Evolutionary conservation across 2,329 filamentous ascomycete species (phyloP).

Genomic region (Neonectria hederae): DNA sequence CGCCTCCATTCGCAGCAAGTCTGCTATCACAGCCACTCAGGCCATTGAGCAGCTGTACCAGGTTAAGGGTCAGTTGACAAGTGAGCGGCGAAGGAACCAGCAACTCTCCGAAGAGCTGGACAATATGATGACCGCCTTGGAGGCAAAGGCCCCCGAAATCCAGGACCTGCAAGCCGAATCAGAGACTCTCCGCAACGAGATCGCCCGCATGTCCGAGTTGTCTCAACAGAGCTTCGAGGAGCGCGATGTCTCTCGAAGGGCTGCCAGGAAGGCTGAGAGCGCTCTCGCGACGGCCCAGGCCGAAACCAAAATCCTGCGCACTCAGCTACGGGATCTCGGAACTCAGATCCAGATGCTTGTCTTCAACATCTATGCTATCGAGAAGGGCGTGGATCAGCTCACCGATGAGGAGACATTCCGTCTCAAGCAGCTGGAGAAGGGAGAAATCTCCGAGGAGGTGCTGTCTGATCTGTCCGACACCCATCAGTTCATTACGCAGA

Average conservation of each 20-base stretch:
- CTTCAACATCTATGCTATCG: slow-evolving; percentile 83
- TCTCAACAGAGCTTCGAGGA: slow-evolving; percentile 85
- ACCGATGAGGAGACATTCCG: slow-evolving; percentile 77
- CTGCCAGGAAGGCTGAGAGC: slow-evolving; percentile 80
- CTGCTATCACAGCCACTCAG: slow-evolving; percentile 67
- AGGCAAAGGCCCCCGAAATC: slow-evolving; percentile 87
- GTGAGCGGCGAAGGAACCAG: slow-evolving; percentile 77
- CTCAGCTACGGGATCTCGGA: slow-evolving; percentile 88
- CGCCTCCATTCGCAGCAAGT: slow-evolving; percentile 65
- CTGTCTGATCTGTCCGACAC: slow-evolving; percentile 83
- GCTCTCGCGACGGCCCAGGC: slow-evolving; percentile 70
- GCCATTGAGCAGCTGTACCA: slow-evolving; percentile 72
- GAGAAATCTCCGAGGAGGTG: slow-evolving; percentile 76
- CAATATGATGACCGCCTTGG: slow-evolving; percentile 84
- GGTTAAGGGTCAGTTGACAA: slow-evolving; percentile 76
- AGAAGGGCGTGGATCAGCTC: slow-evolving; percentile 79
- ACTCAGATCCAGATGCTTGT: slow-evolving; percentile 91
- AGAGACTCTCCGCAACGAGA: slow-evolving; percentile 80
- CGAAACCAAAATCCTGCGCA: slow-evolving; percentile 82
- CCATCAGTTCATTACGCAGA: slow-evolving; percentile 87
- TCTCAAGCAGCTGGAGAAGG: slow-evolving; percentile 79
- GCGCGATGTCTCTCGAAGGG: slow-evolving; percentile 80
- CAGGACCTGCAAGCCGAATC: slow-evolving; percentile 86
- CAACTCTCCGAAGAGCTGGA: slow-evolving; percentile 82
- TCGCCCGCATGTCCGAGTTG: slow-evolving; percentile 84